Base-by-base conservation (phyloP, 371 early-diverging fungal species). In the Basidiobolus heterosporus region DNA sequence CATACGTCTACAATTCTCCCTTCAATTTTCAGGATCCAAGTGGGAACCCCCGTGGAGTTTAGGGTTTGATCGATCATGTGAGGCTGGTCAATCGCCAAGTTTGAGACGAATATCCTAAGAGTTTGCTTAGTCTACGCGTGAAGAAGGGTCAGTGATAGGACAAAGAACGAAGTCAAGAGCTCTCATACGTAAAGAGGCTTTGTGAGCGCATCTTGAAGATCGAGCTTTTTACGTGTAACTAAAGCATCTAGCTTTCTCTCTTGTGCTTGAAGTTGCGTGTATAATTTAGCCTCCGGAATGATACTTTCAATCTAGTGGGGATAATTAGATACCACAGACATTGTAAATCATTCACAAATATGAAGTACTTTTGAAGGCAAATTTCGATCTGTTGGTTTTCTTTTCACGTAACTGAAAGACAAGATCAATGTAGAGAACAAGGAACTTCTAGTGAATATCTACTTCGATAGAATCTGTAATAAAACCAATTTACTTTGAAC, bases 1-100 rank as follows among this genome's bases (percentile, higher is more conserved):
- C 42, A 20, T 42, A 42, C 42, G 22, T 88, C 88, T 20, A 95
- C 61, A 42, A 95, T 65, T 43, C 82, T 61, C 19, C 97, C 97
- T 55, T 92, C 88, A 18, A 96, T 73, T 49, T 78, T 78, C 38
- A 97, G 69, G 9, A 91, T 91, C 97, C 97, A 97, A 30, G 77
- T 74, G 2, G 93, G 89, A 36, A 72, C 66, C 23, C 67, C 68
- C 3, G 30, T 5, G 9, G 30, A 30, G 9, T 30, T 30, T 13
- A 56, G 54, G 19, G 65, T 59, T 4, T 67, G 66, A 11, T 74
- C 74, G 4, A 64, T 65, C n/a, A 64, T 62, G 18, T 52, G 48
- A 11, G 58, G 49, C 50, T 90, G 91, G 57, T 84, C 77, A 1
- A 79, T 65, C 11, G 92, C 69, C 14, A 75, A 63, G 56, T 94